These are phyloP conservation scores for Cladophialophora exuberans DNA, from an alignment of 2,329 filamentous ascomycete genomes.

Conservation along the genomic window DNA sequence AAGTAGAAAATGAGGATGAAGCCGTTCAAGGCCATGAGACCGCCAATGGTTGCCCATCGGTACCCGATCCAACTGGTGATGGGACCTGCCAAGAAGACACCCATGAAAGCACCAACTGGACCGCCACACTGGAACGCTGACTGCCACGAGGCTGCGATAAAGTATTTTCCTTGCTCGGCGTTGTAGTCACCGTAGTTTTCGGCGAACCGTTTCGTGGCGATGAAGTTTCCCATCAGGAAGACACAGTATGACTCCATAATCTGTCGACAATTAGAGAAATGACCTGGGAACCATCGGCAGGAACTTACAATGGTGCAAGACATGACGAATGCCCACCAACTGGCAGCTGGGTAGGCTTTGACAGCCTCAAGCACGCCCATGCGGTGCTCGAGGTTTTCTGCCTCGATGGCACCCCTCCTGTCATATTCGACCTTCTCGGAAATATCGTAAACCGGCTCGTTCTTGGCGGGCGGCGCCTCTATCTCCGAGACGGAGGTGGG, in stretches of 20 bases:
- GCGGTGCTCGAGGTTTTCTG: slow-evolving; percentile 58
- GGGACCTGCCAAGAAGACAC: slow-evolving; percentile 63
- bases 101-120: slow-evolving; percentile 62
- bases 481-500: slow-evolving; percentile 38
- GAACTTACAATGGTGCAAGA: slow-evolving; percentile 59
- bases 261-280: slow-evolving; percentile 42
- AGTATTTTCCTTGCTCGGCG: slow-evolving; percentile 28
- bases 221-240: slow-evolving; percentile 64
- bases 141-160: slow-evolving; percentile 61
- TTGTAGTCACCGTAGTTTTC: slow-evolving; percentile 51
- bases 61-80: slow-evolving; percentile 65
- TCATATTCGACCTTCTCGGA: slow-evolving; percentile 47
- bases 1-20: slow-evolving; percentile 63
- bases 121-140: slow-evolving; percentile 60
- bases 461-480: slow-evolving; percentile 37
- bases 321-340: slow-evolving; percentile 60
- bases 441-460: slow-evolving; percentile 39
- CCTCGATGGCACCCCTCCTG: slow-evolving; percentile 60
- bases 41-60: slow-evolving; percentile 60
- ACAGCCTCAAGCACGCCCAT: slow-evolving; percentile 56
- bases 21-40: slow-evolving; percentile 60
- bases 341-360: slow-evolving; percentile 56
- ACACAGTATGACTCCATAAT: slow-evolving; percentile 69
- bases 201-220: slow-evolving; percentile 55
- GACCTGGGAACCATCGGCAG: slow-evolving; percentile 21